Percentiles rank a stretch among this genome's conserved stretches.
Evolutionary conservation across 2,329 filamentous ascomycete genomes (phyloP).

Genomic region (Ascochyta pisi): DNA sequence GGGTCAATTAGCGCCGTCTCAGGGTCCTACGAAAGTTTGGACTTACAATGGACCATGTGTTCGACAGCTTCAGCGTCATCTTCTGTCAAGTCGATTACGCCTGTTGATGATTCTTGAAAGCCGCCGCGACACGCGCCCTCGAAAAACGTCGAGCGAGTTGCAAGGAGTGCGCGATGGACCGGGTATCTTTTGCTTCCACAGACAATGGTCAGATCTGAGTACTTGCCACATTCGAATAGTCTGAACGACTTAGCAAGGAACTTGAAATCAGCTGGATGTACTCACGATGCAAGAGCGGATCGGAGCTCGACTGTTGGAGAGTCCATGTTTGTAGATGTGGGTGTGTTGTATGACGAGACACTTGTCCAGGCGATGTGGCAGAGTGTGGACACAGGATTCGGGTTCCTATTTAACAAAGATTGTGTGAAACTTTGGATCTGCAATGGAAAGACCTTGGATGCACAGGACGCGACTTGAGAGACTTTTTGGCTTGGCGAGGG

Average conservation of each 20-base stretch:
- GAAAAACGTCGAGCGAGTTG: conserved; percentile 58
- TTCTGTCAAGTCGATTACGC: conserved; percentile 49
- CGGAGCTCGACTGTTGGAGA: conserved; percentile 54
- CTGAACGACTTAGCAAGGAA: conserved; percentile 42
- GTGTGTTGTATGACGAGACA: too few species aligned
- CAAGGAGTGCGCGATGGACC: conserved; percentile 57
- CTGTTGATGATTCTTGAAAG: conserved; percentile 47
- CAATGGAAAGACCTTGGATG: conserved; percentile 16
- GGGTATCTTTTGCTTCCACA: conserved; percentile 55
- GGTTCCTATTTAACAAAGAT: conserved; percentile 19
- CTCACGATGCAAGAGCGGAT: conserved; percentile 57
- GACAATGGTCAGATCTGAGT: conserved; percentile 58
- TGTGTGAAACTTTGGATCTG: conserved; percentile 19
- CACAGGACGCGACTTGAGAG: conserved; percentile 15
- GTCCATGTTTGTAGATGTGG: conserved; percentile 40
- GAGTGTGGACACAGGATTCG: background rate
- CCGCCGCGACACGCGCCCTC: conserved; percentile 50
- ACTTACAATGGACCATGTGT: conserved; percentile 52
- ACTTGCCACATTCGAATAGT: conserved; percentile 50
- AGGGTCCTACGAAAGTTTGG: conserved; percentile 8
- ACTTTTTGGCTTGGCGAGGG: conserved; percentile 18
- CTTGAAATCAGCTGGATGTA: conserved; percentile 13
- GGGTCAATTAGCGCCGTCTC: conserved; percentile 25
- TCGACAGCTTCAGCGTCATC: conserved; percentile 51
- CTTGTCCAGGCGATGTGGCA: background rate